Percentiles rank a stretch among this genome's conserved stretches.
phyloP scores from a whole-genome alignment of 1,284 basidiomycete genomes.

The Termitomyces sp. region DNA sequence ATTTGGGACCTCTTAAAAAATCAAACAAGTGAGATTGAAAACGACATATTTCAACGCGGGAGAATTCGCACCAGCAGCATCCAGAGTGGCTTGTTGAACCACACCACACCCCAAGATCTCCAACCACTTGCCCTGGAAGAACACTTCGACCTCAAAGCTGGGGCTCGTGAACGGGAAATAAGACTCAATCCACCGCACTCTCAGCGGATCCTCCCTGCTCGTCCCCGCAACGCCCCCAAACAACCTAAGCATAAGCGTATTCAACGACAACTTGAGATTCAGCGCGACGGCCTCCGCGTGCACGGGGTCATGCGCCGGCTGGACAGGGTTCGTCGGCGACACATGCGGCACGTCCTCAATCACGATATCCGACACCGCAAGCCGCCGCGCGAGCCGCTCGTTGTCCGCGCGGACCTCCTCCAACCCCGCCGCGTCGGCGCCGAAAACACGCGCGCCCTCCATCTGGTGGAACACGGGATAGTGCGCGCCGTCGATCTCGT shows the following conservation, averaged over 20 bases:
- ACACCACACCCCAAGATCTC: conserved; percentile 96
- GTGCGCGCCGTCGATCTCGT: conserved; percentile 97
- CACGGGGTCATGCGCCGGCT: conserved; percentile 68
- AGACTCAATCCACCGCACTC: conserved; percentile 95
- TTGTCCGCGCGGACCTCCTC: conserved; percentile 64
- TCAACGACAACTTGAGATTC: conserved; percentile 91
- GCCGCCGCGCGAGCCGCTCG: conserved; percentile 51
- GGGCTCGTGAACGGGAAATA: conserved; percentile 98
- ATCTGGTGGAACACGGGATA: conserved; percentile 99
- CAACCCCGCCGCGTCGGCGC: conserved; percentile 47
- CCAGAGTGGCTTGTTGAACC: conserved; percentile 83
- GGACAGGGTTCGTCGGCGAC: conserved; percentile 75
- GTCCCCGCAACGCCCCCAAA: conserved; percentile 62
- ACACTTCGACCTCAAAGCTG: conserved; percentile 96
- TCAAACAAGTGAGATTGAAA: too few relatives aligned
- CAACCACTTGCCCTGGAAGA: conserved; percentile 95
- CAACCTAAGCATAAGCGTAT: conserved; percentile 79
- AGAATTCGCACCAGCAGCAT: conserved; percentile 69
- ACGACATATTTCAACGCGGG: background rate
- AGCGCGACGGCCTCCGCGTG: conserved; percentile 70
- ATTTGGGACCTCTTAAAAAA: conserved; percentile 58
- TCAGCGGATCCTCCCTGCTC: conserved; percentile 60
- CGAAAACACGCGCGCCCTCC: conserved; percentile 88
- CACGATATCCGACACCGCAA: conserved; percentile 68
- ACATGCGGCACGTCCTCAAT: conserved; percentile 85